Base-by-base conservation (phyloP, 2,329 filamentous ascomycete genomes). In the Venturia effusa region DNA sequence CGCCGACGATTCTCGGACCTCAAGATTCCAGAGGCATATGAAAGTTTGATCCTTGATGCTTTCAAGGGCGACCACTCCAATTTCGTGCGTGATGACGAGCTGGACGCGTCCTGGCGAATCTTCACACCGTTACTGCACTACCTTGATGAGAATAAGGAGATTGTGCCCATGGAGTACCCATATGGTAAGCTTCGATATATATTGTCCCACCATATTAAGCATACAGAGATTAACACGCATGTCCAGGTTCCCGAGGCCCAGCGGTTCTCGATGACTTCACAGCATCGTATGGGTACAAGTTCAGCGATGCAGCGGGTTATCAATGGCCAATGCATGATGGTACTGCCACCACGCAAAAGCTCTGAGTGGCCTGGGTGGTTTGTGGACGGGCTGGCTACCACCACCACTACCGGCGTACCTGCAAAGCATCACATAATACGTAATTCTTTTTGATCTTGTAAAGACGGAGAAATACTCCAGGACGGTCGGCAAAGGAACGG, bases 11-110 rank as follows among this genome's bases (percentile, higher is more conserved):
- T 99, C 86, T 97, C 94, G 22, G 94, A 99, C 78, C 85, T 99
- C 65, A 99, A 99, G 85, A 99, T 99, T 69, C 94, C 94, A 64
- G 94, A 99, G 83, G 94, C 94, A 7, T 99, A 99, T 79, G 94
- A 99, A 79, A 97, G 92, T 64, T 83, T 99, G 70, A 97, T 99
- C 70, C 84, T 99, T 65, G 94, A 99, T 76, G 94, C 93, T 70
- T 83, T 99, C 72, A 99, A 99, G 86, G 94, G 94, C 67, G 94
- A 99, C 74, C 94, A 99, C 83, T 97, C 92, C 78, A 99, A 99
- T 87, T 99, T 99, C 59, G 75, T 76, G 45, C 73, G 74, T 70
- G 74, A 76, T 67, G 74, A 76, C 74, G 94, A 99, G 81, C 84
- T 99, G 39, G 94, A 99, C 73, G 92, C 94, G 66, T 95, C 89